Evolutionary conservation across 768 basidiomycete genomes (phyloP).

Genomic region (Atractiella rhizophila): DNA sequence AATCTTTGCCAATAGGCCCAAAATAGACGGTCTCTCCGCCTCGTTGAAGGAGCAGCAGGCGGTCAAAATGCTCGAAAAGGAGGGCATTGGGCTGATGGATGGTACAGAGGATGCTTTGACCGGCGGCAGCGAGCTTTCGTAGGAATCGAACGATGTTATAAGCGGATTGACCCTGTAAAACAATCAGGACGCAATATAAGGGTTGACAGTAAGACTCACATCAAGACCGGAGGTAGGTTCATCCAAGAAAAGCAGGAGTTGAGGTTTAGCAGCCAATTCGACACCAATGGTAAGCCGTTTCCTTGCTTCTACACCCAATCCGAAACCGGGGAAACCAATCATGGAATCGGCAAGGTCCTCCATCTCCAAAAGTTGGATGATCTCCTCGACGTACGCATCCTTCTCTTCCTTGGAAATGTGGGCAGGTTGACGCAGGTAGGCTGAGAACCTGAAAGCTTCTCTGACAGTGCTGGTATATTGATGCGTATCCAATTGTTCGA

Average conservation of each 20-base stretch:
- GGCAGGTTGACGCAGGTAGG: slow-evolving; percentile 17
- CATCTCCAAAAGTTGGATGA: slow-evolving; percentile 59
- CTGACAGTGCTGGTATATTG: slow-evolving; percentile 35
- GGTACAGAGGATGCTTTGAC: slow-evolving; percentile 24
- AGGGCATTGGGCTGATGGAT: slow-evolving; percentile 32
- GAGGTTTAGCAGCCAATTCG: slow-evolving; percentile 44
- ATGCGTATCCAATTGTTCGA: slow-evolving; percentile 63
- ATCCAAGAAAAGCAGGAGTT: slow-evolving; percentile 28
- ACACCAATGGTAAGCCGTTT: slow-evolving; percentile 36
- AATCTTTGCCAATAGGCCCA: slow-evolving; percentile 58
- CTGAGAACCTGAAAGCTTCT: slow-evolving; percentile 17
- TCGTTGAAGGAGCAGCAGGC: slow-evolving; percentile 30
- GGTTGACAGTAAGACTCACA: slow-evolving; percentile 18
- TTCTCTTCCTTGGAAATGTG: slow-evolving; percentile 17
- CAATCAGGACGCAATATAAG: slow-evolving; percentile 3
- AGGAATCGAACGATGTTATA: slow-evolving; percentile 25
- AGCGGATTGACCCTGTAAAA: slow-evolving; percentile 26
- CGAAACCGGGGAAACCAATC: slow-evolving; percentile 27
- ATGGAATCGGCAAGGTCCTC: slow-evolving; percentile 62
- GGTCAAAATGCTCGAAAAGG: slow-evolving; percentile 60
- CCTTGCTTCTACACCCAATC: slow-evolving; percentile 18
- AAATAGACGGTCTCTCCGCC: slow-evolving; percentile 88
- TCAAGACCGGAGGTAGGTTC: slow-evolving; percentile 22
- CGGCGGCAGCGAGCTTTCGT: slow-evolving; percentile 24
- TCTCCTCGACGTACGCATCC: slow-evolving; percentile 25